Evolutionary conservation across 805 yeast genomes (phyloP).

Genomic region (Phaffomyces thermotolerans): DNA sequence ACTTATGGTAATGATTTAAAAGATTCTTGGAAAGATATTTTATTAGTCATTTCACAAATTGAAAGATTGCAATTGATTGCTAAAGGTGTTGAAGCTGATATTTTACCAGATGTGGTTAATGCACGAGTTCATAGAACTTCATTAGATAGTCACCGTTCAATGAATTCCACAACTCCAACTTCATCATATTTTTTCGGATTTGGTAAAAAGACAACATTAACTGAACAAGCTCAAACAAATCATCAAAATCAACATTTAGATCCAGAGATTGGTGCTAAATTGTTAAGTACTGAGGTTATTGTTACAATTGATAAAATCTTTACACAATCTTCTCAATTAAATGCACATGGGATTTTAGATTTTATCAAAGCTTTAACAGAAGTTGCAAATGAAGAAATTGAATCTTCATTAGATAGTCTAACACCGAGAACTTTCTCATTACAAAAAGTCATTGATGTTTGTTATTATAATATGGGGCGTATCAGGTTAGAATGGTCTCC

Average conservation of each 20-base stretch:
- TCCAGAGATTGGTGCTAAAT: slow-evolving; percentile 46
- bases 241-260: slow-evolving; percentile 65
- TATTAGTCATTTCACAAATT: slow-evolving; percentile 79
- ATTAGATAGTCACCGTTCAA: slow-evolving; percentile 41
- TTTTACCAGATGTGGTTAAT: slow-evolving; percentile 76
- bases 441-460: slow-evolving; percentile 94
- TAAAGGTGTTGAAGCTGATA: slow-evolving; percentile 76
- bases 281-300: slow-evolving; percentile 61
- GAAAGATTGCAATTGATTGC: slow-evolving; percentile 86
- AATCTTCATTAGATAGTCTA: slow-evolving; percentile 71
- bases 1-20: slow-evolving; percentile 70
- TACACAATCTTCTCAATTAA: slow-evolving; percentile 68
- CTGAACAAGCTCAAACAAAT: slow-evolving; percentile 63
- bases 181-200: slow-evolving; percentile 46
- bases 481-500: slow-evolving; percentile 95
- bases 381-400: slow-evolving; percentile 86
- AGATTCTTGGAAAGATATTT: slow-evolving; percentile 77
- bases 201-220: slow-evolving; percentile 45
- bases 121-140: slow-evolving; percentile 51
- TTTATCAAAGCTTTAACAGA: slow-evolving; percentile 83
- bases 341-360: slow-evolving; percentile 78
- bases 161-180: slow-evolving; percentile 2
- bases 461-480: slow-evolving; percentile 95
- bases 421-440: slow-evolving; percentile 88
- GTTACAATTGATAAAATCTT: slow-evolving; percentile 84